Evolutionary conservation across 495 filamentous ascomycete genomes (phyloP).

Genomic region (Podospora comata): DNA sequence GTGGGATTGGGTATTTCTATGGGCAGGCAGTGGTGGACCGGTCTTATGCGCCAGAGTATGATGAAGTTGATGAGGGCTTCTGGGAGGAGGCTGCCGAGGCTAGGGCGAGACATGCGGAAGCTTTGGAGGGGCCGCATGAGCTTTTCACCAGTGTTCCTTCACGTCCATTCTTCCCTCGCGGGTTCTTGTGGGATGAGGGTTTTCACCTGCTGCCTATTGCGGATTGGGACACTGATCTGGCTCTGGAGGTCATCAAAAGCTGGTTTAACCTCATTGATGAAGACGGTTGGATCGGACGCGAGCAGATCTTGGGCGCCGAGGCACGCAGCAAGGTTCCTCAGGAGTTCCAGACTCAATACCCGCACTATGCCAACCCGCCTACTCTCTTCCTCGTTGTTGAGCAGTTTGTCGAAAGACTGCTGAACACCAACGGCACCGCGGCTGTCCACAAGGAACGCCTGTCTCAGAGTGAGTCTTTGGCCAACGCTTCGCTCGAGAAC

Average conservation of each 20-base stretch:
- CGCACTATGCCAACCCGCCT: slow-evolving; percentile 97
- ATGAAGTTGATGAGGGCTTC: slow-evolving; percentile 95
- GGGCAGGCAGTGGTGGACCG: slow-evolving; percentile 84
- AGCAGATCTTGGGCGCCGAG: slow-evolving; percentile 93
- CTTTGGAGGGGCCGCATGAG: slow-evolving; percentile 78
- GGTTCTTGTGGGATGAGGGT: slow-evolving; percentile 97
- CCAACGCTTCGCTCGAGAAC: slow-evolving; percentile 61
- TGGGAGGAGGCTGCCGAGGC: slow-evolving; percentile 85
- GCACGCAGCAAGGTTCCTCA: slow-evolving; percentile 90
- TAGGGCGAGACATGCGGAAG: slow-evolving; percentile 58
- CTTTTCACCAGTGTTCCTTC: slow-evolving; percentile 93
- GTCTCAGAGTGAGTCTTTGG: slow-evolving; percentile 36
- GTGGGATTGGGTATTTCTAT: slow-evolving; percentile 94
- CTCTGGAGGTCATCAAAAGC: slow-evolving; percentile 87
- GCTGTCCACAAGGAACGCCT: slow-evolving; percentile 33
- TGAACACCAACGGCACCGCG: slow-evolving; percentile 40
- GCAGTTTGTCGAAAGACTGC: slow-evolving; percentile 71
- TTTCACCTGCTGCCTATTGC: slow-evolving; percentile 91
- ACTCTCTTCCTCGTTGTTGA: slow-evolving; percentile 90
- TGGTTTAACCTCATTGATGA: slow-evolving; percentile 97
- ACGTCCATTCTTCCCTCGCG: slow-evolving; percentile 90
- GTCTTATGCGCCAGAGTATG: slow-evolving; percentile 84
- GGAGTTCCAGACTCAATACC: slow-evolving; percentile 97
- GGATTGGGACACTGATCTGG: slow-evolving; percentile 90
- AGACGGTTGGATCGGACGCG: slow-evolving; percentile 95